Evolutionary conservation across 768 basidiomycete genomes (phyloP), one percentile per base, ranked within the genome.

Genomic region (Inosperma sp.): DNA sequence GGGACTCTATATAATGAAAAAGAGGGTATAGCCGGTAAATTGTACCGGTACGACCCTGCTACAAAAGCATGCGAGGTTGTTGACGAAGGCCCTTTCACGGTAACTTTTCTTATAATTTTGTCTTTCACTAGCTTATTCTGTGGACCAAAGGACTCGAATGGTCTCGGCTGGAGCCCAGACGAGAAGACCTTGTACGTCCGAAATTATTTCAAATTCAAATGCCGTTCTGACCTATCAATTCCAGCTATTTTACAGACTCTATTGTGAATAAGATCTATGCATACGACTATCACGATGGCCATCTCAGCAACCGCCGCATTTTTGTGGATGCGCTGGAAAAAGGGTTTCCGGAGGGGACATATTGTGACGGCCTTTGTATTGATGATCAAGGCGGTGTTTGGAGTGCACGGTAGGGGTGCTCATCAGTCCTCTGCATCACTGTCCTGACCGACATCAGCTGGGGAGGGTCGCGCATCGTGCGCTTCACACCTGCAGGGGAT

Each of bases 221-320:
- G 16, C 54, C 43, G 39, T 42, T 35, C 44, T 39, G 45, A 59
- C 14, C 37, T 35, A n/a, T n/a, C 36, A 3, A 33, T 21, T 13
- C n/a, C 55, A 85, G 84, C 64, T 85, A 84, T 66, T 84, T 84
- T 62, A 85, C 84, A 49, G 82, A 86, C 63, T 86, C 83, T 2
- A 65, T 78, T 48, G 68, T 67, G n/a, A 83, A 85, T 66, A 70
- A 73, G 56, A 86, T 87, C 54, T 80, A 82, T 54, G 80, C 79
- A 17, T 84, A 83, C 59, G 81, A 84, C 60, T 86, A 85, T 57
- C 69, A 76, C 16, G 69, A 77, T 40, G 84, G 83, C n/a, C 65
- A 69, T 12, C 57, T 84, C 31, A 70, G 73, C 35, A 81, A 83
- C 59, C 75, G 79, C 49, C 74, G 83, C 9, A 58, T 80, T 9